Conservation (phyloP, 2,329 filamentous ascomycete genomes). For the Ophiocordyceps sinensis region DNA sequence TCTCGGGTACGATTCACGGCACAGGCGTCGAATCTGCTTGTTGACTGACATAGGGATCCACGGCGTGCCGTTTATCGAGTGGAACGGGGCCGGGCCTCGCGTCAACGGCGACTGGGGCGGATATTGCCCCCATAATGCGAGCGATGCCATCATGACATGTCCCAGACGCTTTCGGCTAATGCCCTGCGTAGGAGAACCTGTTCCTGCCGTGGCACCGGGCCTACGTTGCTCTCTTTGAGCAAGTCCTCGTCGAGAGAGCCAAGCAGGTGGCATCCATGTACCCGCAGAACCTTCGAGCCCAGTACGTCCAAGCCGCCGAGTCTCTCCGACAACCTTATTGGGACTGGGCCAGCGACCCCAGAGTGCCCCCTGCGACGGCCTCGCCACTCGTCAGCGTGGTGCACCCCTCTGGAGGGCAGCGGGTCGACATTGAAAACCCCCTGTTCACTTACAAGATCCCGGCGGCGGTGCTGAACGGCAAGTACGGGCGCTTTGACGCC, state of each 20-base stretch:
- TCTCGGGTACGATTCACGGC: constrained; percentile 32
- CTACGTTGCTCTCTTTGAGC: constrained; percentile 41
- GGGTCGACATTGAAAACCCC: constrained; percentile 31
- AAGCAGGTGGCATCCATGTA: constrained; percentile 32
- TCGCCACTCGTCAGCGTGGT: constrained; percentile 21
- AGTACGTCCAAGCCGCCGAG: constrained; percentile 30
- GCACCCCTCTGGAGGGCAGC: constrained; percentile 18
- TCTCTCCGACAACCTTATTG: constrained; percentile 34
- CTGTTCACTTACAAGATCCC: constrained; percentile 37
- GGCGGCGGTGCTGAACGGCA: constrained; percentile 18
- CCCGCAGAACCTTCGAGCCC: constrained; percentile 14
- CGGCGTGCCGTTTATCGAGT: constrained; percentile 26
- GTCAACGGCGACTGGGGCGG: constrained; percentile 17
- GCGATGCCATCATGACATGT: too few species aligned
- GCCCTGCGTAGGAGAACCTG: constrained; percentile 24
- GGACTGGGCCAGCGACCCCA: constrained; percentile 34
- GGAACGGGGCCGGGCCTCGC: constrained; percentile 23
- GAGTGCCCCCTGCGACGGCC: constrained; percentile 25
- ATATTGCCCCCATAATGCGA: constrained; percentile 32
- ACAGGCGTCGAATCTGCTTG: too few species aligned
- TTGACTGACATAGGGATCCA: constrained; percentile 18
- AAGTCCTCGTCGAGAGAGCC: constrained; percentile 33
- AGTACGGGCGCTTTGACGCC: constrained; percentile 20
- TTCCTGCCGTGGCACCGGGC: constrained; percentile 44
- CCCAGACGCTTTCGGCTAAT: too few species aligned